A percentile compares a stretch with the other conserved stretches of the same genome.
Evolutionary conservation across 2,329 filamentous ascomycete genomes (phyloP).

Genomic region (Colletotrichum gigasporum): DNA sequence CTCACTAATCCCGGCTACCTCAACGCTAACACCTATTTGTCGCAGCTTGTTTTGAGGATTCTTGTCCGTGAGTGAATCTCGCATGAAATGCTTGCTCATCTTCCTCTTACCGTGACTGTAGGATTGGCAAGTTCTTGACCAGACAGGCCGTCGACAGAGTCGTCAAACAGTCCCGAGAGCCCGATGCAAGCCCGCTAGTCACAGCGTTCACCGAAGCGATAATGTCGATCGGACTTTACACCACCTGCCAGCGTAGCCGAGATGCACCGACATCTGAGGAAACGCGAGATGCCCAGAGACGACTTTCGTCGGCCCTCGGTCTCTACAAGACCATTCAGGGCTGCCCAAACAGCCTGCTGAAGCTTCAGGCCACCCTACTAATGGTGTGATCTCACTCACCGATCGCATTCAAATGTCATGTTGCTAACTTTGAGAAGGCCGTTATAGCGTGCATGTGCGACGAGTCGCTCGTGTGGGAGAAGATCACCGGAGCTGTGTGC

Average conservation of each 20-base stretch:
- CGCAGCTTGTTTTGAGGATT: conserved; percentile 20
- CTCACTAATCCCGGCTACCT: background rate
- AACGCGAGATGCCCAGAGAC: background rate
- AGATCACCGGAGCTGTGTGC: conserved; percentile 18
- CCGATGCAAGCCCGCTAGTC: background rate
- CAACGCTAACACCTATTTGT: background rate
- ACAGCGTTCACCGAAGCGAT: background rate
- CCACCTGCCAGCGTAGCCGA: background rate
- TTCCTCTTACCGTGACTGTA: background rate
- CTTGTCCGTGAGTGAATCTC: conserved; percentile 12
- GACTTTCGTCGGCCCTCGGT: background rate
- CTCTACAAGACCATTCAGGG: background rate
- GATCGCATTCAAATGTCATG: background rate
- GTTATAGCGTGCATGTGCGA: conserved; percentile 16
- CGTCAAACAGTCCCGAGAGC: background rate
- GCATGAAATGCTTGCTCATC: background rate
- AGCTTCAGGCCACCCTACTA: conserved; percentile 8
- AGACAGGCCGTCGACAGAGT: background rate
- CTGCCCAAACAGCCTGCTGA: conserved; percentile 4
- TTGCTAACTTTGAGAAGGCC: background rate
- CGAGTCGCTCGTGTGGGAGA: conserved; percentile 9
- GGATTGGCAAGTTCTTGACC: conserved; percentile 11
- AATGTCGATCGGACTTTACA: conserved; percentile 7
- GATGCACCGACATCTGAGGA: background rate
- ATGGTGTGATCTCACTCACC: background rate